phyloP scores from a whole-genome alignment of 208 protist genomes.

The Histomonas meleagridis region DNA sequence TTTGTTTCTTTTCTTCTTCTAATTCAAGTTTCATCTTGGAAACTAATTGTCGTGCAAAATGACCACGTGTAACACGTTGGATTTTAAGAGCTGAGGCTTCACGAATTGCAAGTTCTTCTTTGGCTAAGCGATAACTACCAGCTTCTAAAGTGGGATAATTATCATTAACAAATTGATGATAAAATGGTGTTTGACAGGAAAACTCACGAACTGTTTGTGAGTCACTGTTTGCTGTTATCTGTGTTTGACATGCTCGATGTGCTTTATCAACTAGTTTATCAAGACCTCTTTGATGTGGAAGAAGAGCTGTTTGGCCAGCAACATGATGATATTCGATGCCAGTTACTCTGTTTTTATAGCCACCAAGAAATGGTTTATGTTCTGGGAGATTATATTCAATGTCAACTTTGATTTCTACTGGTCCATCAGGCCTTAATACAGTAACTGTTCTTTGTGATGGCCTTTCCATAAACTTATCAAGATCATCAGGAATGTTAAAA shows the following conservation, averaged over 20 bases:
- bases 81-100: not conserved
- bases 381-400: constrained; percentile 38
- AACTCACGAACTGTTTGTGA: not conserved
- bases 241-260: not conserved
- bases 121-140: not conserved
- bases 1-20: constrained; percentile 56
- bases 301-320: constrained; percentile 62
- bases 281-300: not conserved
- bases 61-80: constrained; percentile 58
- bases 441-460: not conserved
- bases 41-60: constrained; percentile 62
- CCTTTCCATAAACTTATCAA: not conserved
- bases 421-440: not conserved
- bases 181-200: constrained; percentile 9
- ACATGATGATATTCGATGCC: constrained; percentile 68
- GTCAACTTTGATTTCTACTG: constrained; percentile 1
- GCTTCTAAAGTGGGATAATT: not conserved
- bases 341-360: constrained; percentile 66
- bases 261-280: not conserved
- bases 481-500: not conserved
- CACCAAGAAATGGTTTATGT: constrained; percentile 70
- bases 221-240: not conserved
- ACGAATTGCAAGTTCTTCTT: not conserved
- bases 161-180: not conserved
- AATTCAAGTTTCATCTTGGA: constrained; percentile 4